phyloP scores from a whole-genome alignment of 495 filamentous ascomycete genomes.

The Ascodesmis nigricans region DNA sequence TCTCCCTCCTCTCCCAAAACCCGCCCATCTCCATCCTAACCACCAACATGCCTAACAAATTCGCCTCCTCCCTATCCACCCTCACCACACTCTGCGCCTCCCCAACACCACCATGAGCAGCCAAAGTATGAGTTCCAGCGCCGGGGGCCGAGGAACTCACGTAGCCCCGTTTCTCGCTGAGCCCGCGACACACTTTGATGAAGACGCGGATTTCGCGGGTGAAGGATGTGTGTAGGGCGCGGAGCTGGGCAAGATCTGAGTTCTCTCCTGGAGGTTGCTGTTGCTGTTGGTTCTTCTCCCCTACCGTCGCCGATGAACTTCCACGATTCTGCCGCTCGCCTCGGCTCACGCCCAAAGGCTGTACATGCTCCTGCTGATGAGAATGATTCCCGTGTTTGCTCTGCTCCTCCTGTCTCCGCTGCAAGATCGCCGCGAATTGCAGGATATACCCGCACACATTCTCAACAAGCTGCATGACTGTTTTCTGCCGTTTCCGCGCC shows the following conservation, averaged over 20 bases:
- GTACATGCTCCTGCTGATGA: too few relatives aligned
- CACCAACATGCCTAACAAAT: constrained; percentile 32
- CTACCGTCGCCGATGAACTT: constrained; percentile 23
- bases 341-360: too few relatives aligned
- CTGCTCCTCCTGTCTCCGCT: constrained; percentile 22
- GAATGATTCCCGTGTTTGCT: too few relatives aligned
- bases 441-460: constrained; percentile 54
- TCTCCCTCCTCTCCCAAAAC: too few relatives aligned
- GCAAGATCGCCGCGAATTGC: constrained; percentile 34
- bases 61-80: constrained; percentile 22
- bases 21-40: constrained; percentile 38
- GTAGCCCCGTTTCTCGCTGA: constrained; percentile 37
- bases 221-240: too few relatives aligned
- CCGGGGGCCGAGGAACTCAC: constrained; percentile 17
- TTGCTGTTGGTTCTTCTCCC: constrained; percentile 27
- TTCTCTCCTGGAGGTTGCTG: too few relatives aligned
- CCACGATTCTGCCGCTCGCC: too few relatives aligned
- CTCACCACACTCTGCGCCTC: constrained; percentile 19
- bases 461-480: constrained; percentile 51
- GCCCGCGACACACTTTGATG: constrained; percentile 35
- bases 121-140: constrained; percentile 23
- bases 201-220: too few relatives aligned
- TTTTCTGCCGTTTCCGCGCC: constrained; percentile 43
- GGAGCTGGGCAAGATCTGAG: too few relatives aligned
- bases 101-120: constrained; percentile 31